Conservation (phyloP, 2,329 filamentous ascomycete genomes). For the Cadophora malorum region DNA sequence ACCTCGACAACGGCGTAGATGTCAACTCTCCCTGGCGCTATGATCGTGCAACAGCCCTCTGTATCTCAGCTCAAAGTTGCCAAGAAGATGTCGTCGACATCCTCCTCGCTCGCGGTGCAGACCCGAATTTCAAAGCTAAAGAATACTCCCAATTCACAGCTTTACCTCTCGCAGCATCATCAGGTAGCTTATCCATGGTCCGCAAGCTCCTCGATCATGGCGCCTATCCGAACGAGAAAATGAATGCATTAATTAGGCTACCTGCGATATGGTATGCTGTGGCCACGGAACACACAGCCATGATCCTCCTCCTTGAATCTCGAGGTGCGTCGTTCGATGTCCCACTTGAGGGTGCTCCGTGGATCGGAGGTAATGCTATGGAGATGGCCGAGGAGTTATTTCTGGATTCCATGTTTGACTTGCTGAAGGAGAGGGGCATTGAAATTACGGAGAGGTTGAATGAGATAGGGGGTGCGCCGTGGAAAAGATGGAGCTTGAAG, state of each 20-base stretch:
- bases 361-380: conserved; percentile 4
- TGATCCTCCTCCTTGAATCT: not conserved
- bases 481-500: not conserved
- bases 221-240: not conserved
- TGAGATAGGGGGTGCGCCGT: not conserved
- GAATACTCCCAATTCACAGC: not conserved
- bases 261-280: not conserved
- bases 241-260: not conserved
- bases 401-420: conserved; percentile 11
- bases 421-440: not conserved
- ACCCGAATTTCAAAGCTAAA: not conserved
- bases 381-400: conserved; percentile 10
- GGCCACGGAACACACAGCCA: not conserved
- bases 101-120: not conserved
- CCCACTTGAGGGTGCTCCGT: not conserved
- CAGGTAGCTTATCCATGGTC: not conserved
- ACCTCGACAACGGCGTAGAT: not conserved
- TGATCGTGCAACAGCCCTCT: not conserved
- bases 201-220: conserved; percentile 13
- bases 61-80: not conserved
- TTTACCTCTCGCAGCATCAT: conserved; percentile 1
- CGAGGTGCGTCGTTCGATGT: not conserved
- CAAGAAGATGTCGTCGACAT: not conserved
- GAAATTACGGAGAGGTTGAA: not conserved
- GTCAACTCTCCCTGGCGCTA: not conserved